Conservation (phyloP, 768 basidiomycete genomes). For the Termitomyces sp. region DNA sequence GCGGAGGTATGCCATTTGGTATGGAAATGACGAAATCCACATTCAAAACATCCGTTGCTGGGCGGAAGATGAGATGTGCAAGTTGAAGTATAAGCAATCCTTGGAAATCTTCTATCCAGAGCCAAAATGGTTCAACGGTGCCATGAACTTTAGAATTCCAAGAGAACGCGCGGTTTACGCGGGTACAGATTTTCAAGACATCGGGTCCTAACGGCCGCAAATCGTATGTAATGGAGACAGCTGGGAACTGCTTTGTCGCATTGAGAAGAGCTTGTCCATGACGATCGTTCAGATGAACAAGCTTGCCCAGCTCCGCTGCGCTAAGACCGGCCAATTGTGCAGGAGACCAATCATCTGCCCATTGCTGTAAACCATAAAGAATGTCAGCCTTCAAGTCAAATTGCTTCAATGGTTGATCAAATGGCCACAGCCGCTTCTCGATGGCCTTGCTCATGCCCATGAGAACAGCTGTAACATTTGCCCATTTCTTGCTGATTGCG, state of each 20-base stretch:
- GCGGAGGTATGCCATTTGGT: conserved; percentile 47
- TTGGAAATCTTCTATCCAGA: conserved; percentile 90
- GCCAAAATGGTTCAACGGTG: conserved; percentile 80
- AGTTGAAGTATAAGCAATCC: conserved; percentile 81
- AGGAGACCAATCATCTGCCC: conserved; percentile 77
- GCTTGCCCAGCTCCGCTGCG: conserved; percentile 64
- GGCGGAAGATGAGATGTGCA: conserved; percentile 65
- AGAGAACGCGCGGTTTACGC: conserved; percentile 60
- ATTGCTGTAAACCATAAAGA: conserved; percentile 69
- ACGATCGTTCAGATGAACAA: conserved; percentile 80
- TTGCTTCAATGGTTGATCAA: conserved; percentile 84
- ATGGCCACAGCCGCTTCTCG: conserved; percentile 92
- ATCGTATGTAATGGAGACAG: conserved; percentile 53
- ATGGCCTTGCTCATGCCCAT: conserved; percentile 92
- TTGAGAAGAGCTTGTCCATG: conserved; percentile 76
- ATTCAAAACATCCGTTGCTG: conserved; percentile 50
- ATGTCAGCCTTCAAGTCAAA: conserved; percentile 74
- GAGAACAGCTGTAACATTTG: conserved; percentile 69
- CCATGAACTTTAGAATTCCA: conserved; percentile 81
- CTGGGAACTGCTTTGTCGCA: conserved; percentile 84
- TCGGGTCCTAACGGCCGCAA: conserved; percentile 82
- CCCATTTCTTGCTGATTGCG: conserved; percentile 90
- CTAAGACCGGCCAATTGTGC: conserved; percentile 64
- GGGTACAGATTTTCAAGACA: conserved; percentile 70
- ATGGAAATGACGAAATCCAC: conserved; percentile 82